Evolutionary conservation across 495 filamentous ascomycete genomes (phyloP), one percentile per base, ranked within the genome.

Genomic region (Poronia punctata): DNA sequence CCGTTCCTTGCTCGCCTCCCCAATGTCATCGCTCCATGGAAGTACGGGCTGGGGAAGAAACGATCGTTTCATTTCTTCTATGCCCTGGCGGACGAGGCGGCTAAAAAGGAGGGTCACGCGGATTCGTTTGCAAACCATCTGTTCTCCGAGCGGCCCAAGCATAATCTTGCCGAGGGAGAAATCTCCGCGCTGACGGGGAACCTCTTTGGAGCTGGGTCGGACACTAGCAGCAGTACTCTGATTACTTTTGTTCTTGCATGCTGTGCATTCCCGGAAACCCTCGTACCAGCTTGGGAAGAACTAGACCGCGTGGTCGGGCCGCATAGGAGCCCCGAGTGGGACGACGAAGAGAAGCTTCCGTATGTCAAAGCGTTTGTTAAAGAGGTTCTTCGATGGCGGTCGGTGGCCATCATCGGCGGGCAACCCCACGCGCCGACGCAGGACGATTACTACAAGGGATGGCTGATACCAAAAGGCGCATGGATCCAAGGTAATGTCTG

Each of bases 171-270:
- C 19, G 62, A 67, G 34, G 62, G 60, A 19, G 75, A 82, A 51
- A 72, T 83, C 40, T 75, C 78, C 9, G 67, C 67, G 46, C 61
- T 81, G 1, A 75, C 73, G 0, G 77, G 75, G 2, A 79, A 75
- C 26, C 61, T 84, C 24, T 83, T 83, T 42, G 79, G 78, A 1
- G 80, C 80, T 8, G 80, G 80, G 19, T 70, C 72, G 20, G 80
- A 84, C 58, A 84, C 80, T 5, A 80, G 78, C 3, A 78, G 77
- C 7, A 74, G 74, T 25, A 81, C 79, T 0, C 59, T 84, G 18
- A 71, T 77, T 51, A 78, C 72, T 10, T 79, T 79, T 23, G 60
- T 83, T 6, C 66, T 84, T 2, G 79, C 76, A 7, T 72, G 82
- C 57, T 72, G 60, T 38, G 72, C 60, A 33, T 80, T 75, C 38